These are phyloP conservation scores for Clathrus columnatus DNA, from an alignment of 768 basidiomycete genomes.

Conservation along the genomic window DNA sequence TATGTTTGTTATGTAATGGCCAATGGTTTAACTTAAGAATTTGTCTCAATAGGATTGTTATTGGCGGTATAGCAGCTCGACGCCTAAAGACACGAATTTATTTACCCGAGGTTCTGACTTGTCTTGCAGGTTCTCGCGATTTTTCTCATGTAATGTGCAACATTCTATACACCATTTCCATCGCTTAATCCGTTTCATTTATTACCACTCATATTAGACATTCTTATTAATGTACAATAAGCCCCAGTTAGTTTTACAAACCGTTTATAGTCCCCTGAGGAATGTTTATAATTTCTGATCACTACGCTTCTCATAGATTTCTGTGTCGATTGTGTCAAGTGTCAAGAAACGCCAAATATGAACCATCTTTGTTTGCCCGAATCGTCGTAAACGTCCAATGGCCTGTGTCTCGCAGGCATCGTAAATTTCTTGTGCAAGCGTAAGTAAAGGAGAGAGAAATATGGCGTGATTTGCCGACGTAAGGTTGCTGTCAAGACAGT, in stretches of 20 bases:
- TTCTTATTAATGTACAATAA: background rate
- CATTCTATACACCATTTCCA: no score
- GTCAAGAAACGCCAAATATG: conserved; percentile 79
- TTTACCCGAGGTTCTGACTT: background rate
- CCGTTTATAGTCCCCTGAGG: background rate
- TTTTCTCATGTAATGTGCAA: background rate
- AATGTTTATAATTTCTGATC: background rate
- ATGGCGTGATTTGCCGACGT: conserved; percentile 92
- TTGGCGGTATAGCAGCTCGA: no score
- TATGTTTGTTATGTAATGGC: no score
- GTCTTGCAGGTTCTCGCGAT: background rate
- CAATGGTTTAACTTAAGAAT: no score
- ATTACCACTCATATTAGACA: background rate
- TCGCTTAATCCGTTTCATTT: no score
- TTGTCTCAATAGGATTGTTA: no score
- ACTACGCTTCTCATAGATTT: conserved; percentile 58
- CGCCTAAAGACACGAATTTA: no score
- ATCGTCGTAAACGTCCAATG: conserved; percentile 75
- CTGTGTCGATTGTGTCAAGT: conserved; percentile 80
- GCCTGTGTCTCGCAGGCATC: conserved; percentile 78
- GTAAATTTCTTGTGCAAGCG: conserved; percentile 75
- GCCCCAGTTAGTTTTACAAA: background rate
- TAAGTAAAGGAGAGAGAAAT: conserved; percentile 86
- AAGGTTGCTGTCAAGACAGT: conserved; percentile 44
- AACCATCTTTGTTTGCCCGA: conserved; percentile 74